phyloP scores from a whole-genome alignment of 2,329 filamentous ascomycete genomes.

The Neocatenulostroma microsporum region DNA sequence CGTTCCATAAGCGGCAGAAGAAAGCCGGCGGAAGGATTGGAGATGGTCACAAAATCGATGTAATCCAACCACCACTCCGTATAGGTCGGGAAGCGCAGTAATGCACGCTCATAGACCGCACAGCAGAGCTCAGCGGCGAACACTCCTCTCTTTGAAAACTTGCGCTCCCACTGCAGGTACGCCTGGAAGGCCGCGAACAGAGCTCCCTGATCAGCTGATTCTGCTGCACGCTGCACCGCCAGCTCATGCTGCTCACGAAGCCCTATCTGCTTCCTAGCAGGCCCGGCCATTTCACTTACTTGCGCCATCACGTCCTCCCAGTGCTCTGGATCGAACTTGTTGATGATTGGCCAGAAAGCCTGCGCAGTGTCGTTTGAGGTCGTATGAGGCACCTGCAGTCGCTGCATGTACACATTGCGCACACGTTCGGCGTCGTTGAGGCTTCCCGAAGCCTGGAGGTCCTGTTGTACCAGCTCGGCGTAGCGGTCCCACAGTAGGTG shows the following conservation, averaged over 20 bases:
- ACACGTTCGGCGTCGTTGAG: constrained; percentile 56
- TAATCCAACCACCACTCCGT: constrained; percentile 77
- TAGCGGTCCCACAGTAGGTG: constrained; percentile 74
- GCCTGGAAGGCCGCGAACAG: constrained; percentile 51
- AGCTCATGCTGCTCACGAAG: constrained; percentile 57
- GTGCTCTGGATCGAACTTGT: constrained; percentile 55
- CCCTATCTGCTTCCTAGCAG: constrained; percentile 56
- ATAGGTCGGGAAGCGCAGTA: constrained; percentile 65
- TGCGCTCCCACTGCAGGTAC: constrained; percentile 76
- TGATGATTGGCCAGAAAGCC: constrained; percentile 65
- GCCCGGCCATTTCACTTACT: constrained; percentile 54
- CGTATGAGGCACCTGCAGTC: constrained; percentile 63
- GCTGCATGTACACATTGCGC: constrained; percentile 60
- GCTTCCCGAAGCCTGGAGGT: constrained; percentile 51
- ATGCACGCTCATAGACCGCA: constrained; percentile 68
- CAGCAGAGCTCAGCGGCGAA: constrained; percentile 49
- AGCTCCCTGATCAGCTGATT: constrained; percentile 49
- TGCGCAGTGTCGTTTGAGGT: constrained; percentile 69
- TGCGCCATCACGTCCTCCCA: constrained; percentile 69
- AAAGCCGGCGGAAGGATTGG: constrained; percentile 23
- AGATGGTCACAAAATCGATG: constrained; percentile 58
- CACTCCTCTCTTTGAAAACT: constrained; percentile 42
- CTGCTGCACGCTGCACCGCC: constrained; percentile 52
- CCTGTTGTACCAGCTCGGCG: constrained; percentile 58
- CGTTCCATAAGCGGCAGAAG: constrained; percentile 67